These are phyloP conservation scores for Elasticomyces elasticus DNA, from an alignment of 495 filamentous ascomycete genomes.

Conservation along the genomic window DNA sequence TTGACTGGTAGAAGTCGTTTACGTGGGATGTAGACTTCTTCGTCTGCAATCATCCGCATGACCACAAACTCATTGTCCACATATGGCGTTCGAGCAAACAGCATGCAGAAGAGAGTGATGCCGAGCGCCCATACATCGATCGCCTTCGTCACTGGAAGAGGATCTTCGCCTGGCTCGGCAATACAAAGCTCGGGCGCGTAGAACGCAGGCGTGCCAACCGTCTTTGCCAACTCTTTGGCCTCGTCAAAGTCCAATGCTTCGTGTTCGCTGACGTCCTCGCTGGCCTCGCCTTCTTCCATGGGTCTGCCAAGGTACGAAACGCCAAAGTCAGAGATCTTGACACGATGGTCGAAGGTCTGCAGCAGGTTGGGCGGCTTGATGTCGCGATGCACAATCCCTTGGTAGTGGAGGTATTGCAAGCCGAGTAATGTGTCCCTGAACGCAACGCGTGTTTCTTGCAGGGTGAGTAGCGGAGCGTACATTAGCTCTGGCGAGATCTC, in stretches of 20 bases:
- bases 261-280: slow-evolving; percentile 70
- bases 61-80: slow-evolving; percentile 82
- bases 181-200: slow-evolving; percentile 97
- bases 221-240: slow-evolving; percentile 90
- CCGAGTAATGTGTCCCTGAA: slow-evolving; percentile 92
- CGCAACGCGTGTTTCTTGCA: slow-evolving; percentile 70
- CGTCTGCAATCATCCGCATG: slow-evolving; percentile 80
- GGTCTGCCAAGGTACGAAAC: slow-evolving; percentile 91
- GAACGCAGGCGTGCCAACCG: slow-evolving; percentile 93
- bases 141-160: slow-evolving; percentile 49
- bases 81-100: slow-evolving; percentile 89
- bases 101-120: slow-evolving; percentile 88
- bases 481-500: slow-evolving; percentile 73
- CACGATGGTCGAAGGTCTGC: slow-evolving; percentile 69
- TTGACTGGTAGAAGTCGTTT: slow-evolving; percentile 71
- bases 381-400: slow-evolving; percentile 93
- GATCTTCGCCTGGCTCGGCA: slow-evolving; percentile 51
- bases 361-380: slow-evolving; percentile 98
- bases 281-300: slow-evolving; percentile 62
- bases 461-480: slow-evolving; percentile 83
- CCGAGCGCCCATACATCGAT: slow-evolving; percentile 98
- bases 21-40: slow-evolving; percentile 77
- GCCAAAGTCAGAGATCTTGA: slow-evolving; percentile 99
- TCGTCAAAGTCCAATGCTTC: slow-evolving; percentile 79
- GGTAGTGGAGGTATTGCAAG: slow-evolving; percentile 90